phyloP scores from a whole-genome alignment of 2,329 filamentous ascomycete species.

The Rhexocercosporidium sp. region DNA sequence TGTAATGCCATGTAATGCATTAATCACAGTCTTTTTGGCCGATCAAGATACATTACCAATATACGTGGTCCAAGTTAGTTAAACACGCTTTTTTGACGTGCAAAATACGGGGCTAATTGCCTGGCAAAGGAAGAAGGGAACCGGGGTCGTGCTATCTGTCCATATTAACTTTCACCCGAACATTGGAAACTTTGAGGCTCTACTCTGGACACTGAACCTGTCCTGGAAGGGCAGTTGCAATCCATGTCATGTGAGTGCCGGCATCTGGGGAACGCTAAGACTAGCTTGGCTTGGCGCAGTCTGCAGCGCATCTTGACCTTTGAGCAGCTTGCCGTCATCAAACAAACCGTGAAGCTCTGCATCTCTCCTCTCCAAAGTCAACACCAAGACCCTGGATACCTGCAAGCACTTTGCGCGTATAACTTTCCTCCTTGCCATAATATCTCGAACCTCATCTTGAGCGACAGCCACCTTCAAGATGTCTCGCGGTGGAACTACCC shows the following conservation, averaged over 20 bases:
- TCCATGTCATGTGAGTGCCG: not conserved
- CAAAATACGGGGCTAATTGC: too few relatives aligned
- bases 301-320: not conserved
- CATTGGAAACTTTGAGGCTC: not conserved
- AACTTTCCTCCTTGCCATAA: not conserved
- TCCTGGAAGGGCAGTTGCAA: not conserved
- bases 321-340: not conserved
- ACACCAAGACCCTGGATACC: not conserved
- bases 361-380: not conserved
- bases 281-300: conserved; percentile 4
- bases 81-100: not conserved
- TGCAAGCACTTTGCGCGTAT: conserved; percentile 6
- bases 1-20: not conserved
- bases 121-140: too few relatives aligned
- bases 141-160: too few relatives aligned
- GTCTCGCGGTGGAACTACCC: conserved; percentile 92
- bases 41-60: not conserved
- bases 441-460: not conserved
- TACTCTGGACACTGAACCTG: too few relatives aligned
- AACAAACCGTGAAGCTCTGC: not conserved
- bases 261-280: not conserved
- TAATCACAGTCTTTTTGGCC: not conserved
- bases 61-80: not conserved
- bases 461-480: conserved; percentile 52
- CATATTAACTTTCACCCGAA: too few relatives aligned